Percentiles rank a stretch among this genome's conserved stretches.
phyloP scores from a whole-genome alignment of 2,329 filamentous ascomycete species.

The Fonsecaea multimorphosa region DNA sequence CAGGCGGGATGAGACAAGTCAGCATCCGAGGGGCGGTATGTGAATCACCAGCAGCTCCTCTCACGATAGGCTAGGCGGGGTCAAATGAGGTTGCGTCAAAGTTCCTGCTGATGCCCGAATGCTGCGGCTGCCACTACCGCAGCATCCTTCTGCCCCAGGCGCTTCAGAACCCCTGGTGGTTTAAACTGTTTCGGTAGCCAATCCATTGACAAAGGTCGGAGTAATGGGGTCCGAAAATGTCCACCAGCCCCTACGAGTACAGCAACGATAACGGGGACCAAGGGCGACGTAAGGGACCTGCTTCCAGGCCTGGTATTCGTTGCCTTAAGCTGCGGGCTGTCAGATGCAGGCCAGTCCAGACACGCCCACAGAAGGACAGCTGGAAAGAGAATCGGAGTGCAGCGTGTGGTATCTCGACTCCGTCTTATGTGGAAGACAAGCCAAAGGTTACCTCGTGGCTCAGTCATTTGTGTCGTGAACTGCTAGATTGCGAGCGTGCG shows the following conservation, averaged over 20 bases:
- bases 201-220: constrained; percentile 4
- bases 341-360: constrained; percentile 9
- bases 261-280: constrained; percentile 9
- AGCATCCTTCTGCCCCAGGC: not conserved
- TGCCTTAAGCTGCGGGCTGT: constrained; percentile 12
- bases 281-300: constrained; percentile 2
- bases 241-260: not conserved
- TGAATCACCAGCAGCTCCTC: constrained; percentile 11
- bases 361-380: constrained; percentile 7
- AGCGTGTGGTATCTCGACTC: not conserved
- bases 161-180: constrained; percentile 1
- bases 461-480: not conserved
- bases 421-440: not conserved
- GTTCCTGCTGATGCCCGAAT: constrained; percentile 23
- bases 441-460: not conserved
- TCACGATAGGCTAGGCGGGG: constrained; percentile 11
- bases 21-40: constrained; percentile 32
- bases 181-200: constrained; percentile 7
- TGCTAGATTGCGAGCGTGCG: not conserved
- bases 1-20: constrained; percentile 26
- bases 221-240: constrained; percentile 3
- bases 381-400: constrained; percentile 5
- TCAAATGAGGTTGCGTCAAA: constrained; percentile 5
- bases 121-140: not conserved
- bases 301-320: not conserved